Conservation (phyloP, 148 eudicot genomes). For the Talinum fruticosum region DNA sequence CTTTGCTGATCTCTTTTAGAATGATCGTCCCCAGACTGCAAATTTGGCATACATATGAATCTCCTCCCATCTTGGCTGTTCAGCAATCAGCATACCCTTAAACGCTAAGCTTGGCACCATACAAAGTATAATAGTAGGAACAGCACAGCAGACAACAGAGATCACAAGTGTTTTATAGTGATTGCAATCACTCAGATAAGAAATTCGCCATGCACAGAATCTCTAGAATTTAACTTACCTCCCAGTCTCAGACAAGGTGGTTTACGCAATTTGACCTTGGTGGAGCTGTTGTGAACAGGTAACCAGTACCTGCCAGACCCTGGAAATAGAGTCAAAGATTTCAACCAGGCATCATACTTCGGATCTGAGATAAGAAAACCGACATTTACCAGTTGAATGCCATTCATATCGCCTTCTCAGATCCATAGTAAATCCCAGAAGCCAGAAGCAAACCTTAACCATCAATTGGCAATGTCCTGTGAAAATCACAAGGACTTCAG, state of each 20-base stretch:
- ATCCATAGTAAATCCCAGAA: neutral
- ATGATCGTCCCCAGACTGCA: too few species aligned
- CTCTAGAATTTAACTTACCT: constrained; percentile 1
- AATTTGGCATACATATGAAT: too few species aligned
- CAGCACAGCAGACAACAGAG: neutral
- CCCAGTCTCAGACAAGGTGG: constrained; percentile 7
- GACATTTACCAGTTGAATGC: constrained; percentile 13
- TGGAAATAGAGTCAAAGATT: neutral
- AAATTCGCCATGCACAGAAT: too few species aligned
- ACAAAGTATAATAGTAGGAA: neutral
- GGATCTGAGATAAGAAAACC: neutral
- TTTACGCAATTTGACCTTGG: neutral
- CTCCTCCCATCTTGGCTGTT: too few species aligned
- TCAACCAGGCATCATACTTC: neutral
- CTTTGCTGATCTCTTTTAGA: too few species aligned
- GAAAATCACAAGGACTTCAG: neutral
- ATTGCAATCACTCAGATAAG: neutral
- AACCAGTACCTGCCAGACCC: neutral
- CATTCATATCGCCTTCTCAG: neutral
- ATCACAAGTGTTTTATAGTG: neutral
- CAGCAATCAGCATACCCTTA: neutral
- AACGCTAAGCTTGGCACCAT: neutral
- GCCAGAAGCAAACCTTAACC: neutral
- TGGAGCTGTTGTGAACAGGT: neutral
- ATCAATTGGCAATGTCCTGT: neutral